A percentile compares a stretch with the other conserved stretches of the same genome.
Evolutionary conservation across 176 grass and related monocot genomes (phyloP).

Genomic region (Triticum aestivum): IWGSC_CS_RefSeq_v2.1 NC_057798.1:345836019-345836518

Average conservation of each 20-base stretch:
- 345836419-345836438: constrained; percentile 49
- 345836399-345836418: constrained; percentile 67
- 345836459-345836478: constrained; percentile 45
- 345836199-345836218: constrained; percentile 22
- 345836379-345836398: constrained; percentile 53
- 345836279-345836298: constrained; percentile 34
- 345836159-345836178: constrained; percentile 75
- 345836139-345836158: constrained; percentile 69
- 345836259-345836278: constrained; percentile 21
- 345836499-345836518: constrained; percentile 41
- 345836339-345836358: constrained; percentile 54
- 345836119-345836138: constrained; percentile 93
- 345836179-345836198: constrained; percentile 78
- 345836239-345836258: constrained; percentile 15
- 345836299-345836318: constrained; percentile 35
- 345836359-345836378: constrained; percentile 51
- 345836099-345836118: constrained; percentile 95
- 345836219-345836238: constrained; percentile 26
- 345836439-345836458: constrained; percentile 39
- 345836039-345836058: constrained; percentile 77
- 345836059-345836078: constrained; percentile 94
- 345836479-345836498: constrained; percentile 40
- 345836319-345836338: constrained; percentile 24
- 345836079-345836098: constrained; percentile 94
- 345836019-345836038: constrained; percentile 17